Evolutionary conservation across 768 basidiomycete species (phyloP).

Genomic region (Suillus bovinus): DNA sequence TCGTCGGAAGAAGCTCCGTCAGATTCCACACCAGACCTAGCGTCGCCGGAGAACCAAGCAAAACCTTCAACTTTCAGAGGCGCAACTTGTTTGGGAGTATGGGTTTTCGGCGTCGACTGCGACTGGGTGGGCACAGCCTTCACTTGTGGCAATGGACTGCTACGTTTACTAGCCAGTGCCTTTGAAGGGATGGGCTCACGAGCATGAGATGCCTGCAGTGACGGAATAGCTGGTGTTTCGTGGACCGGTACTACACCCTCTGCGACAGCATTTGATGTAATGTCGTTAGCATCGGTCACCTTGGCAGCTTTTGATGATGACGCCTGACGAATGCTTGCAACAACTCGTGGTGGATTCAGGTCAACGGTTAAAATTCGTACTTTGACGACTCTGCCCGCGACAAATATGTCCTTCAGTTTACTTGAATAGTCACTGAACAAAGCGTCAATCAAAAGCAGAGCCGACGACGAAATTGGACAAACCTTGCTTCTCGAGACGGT

Average conservation of each 20-base stretch:
- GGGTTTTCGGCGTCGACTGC: not conserved
- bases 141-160: constrained; percentile 64
- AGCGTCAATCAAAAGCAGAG: not conserved
- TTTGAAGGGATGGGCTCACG: constrained; percentile 76
- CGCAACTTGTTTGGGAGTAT: not conserved
- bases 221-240: constrained; percentile 78
- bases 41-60: constrained; percentile 59
- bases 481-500: constrained; percentile 83
- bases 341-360: constrained; percentile 58
- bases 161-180: constrained; percentile 81
- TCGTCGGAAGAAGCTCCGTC: constrained; percentile 47
- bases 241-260: constrained; percentile 79
- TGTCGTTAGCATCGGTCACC: constrained; percentile 62
- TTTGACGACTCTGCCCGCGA: constrained; percentile 80
- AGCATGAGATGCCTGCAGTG: constrained; percentile 43
- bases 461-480: constrained; percentile 21
- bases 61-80: constrained; percentile 66
- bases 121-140: constrained; percentile 32
- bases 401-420: constrained; percentile 64
- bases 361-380: constrained; percentile 76
- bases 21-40: constrained; percentile 39
- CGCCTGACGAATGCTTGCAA: constrained; percentile 88
- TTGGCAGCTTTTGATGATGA: constrained; percentile 45
- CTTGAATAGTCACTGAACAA: constrained; percentile 53
- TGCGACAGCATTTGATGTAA: constrained; percentile 77